Percentiles rank a stretch among this genome's conserved stretches.
Conservation (phyloP, 2,329 filamentous ascomycete genomes). For the Gnomoniopsis sp. region DNA sequence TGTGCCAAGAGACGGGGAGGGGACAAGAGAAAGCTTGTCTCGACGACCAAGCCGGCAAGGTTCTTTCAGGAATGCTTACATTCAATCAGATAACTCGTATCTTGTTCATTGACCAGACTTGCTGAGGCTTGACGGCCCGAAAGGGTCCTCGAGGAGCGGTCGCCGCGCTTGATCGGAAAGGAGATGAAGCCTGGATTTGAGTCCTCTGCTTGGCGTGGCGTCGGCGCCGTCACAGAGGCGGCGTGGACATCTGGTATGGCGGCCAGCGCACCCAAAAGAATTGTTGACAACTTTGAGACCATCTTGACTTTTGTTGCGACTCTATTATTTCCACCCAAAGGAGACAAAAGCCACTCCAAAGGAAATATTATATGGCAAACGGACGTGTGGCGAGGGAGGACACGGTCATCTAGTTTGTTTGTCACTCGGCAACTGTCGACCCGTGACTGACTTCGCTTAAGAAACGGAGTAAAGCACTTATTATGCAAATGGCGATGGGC, state of each 20-base stretch:
- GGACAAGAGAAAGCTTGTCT: not conserved
- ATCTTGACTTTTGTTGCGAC: not conserved
- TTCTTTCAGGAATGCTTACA: not conserved
- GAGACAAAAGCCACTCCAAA: not conserved
- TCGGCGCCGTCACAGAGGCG: not conserved
- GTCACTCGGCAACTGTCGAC: not conserved
- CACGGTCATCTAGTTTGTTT: not conserved
- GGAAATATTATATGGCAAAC: not conserved
- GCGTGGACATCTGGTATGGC: constrained; percentile 11
- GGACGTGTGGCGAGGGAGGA: not conserved
- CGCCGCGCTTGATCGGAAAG: constrained; percentile 14
- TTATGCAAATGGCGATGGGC: not conserved
- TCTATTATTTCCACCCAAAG: not conserved
- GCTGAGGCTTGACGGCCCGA: constrained; percentile 13
- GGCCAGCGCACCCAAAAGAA: constrained; percentile 10
- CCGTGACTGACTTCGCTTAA: not conserved
- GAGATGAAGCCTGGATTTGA: constrained; percentile 16
- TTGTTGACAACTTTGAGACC: not conserved
- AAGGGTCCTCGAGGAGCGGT: constrained; percentile 5
- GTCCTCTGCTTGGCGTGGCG: constrained; percentile 5
- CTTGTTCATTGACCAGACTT: constrained; percentile 15
- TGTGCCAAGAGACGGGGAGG: not conserved
- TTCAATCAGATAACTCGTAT: constrained; percentile 18
- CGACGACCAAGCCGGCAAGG: not conserved
- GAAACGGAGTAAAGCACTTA: not conserved